Conservation (phyloP, 1,284 basidiomycete species). For the Acaromyces ingoldii region DNA sequence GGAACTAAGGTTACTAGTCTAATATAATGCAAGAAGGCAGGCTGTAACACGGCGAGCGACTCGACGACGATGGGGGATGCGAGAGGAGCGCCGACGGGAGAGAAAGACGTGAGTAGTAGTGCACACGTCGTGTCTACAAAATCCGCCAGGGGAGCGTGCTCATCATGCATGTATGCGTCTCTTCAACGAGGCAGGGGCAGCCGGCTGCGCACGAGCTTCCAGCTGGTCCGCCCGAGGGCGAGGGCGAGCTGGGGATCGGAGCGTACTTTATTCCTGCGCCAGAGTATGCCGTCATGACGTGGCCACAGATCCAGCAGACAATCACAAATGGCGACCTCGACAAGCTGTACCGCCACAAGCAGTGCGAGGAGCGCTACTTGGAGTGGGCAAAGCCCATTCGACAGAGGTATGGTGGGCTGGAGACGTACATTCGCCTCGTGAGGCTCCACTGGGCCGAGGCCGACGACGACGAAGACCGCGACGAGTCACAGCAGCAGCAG, state of each 20-base stretch:
- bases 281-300: slow-evolving; percentile 1
- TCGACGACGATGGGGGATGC: too few species aligned
- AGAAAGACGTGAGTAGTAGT: too few species aligned
- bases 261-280: background rate
- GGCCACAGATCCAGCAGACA: background rate
- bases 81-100: too few species aligned
- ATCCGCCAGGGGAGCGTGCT: too few species aligned
- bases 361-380: slow-evolving; percentile 29
- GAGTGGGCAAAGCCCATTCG: slow-evolving; percentile 19
- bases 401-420: slow-evolving; percentile 20
- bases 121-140: too few species aligned
- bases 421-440: slow-evolving; percentile 30
- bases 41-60: too few species aligned
- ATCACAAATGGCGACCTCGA: slow-evolving; percentile 28
- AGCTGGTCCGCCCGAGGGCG: slow-evolving; percentile 1
- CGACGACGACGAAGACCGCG: too few species aligned
- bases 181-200: background rate
- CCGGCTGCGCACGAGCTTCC: background rate
- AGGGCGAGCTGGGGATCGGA: slow-evolving; percentile 6
- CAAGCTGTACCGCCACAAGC: slow-evolving; percentile 25
- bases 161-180: too few species aligned
- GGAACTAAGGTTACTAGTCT: too few species aligned
- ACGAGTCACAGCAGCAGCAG: slow-evolving; percentile 18
- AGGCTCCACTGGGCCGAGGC: slow-evolving; percentile 25
- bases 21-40: too few species aligned